Conservation (phyloP, 345 rosid genomes). For the Bretschneidera sinensis region DNA sequence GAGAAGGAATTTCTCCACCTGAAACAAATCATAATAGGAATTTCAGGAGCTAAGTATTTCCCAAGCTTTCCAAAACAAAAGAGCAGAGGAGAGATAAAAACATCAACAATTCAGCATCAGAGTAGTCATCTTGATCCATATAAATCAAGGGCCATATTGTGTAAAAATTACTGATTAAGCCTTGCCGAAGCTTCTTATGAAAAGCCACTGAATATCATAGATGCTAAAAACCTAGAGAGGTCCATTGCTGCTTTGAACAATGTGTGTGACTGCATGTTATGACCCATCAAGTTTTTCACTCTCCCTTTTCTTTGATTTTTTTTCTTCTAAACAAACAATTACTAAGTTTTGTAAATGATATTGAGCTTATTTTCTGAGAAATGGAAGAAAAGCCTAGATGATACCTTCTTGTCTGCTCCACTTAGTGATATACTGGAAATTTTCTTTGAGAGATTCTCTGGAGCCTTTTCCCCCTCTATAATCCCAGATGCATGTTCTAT, state of each 20-base stretch:
- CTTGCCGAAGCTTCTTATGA: not conserved
- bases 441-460: constrained; percentile 71
- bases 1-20: constrained; percentile 70
- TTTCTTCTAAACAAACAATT: too few relatives aligned
- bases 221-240: too few relatives aligned
- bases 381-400: not conserved
- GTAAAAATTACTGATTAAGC: not conserved
- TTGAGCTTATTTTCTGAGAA: not conserved
- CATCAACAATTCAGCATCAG: not conserved
- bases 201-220: not conserved
- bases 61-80: not conserved
- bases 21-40: constrained; percentile 10
- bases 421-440: constrained; percentile 66
- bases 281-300: not conserved
- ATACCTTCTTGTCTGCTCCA: constrained; percentile 64
- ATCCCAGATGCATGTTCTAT: constrained; percentile 90
- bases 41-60: not conserved
- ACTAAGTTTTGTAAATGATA: not conserved
- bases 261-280: not conserved
- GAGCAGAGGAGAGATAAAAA: not conserved
- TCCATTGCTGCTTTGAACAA: too few relatives aligned
- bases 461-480: constrained; percentile 72
- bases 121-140: not conserved
- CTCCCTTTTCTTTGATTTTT: not conserved
- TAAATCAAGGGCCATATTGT: not conserved